Percentiles rank a stretch among this genome's conserved stretches.
phyloP scores from a whole-genome alignment of 352 stramenopile genomes.

The Globisporangium spinosum region DNA sequence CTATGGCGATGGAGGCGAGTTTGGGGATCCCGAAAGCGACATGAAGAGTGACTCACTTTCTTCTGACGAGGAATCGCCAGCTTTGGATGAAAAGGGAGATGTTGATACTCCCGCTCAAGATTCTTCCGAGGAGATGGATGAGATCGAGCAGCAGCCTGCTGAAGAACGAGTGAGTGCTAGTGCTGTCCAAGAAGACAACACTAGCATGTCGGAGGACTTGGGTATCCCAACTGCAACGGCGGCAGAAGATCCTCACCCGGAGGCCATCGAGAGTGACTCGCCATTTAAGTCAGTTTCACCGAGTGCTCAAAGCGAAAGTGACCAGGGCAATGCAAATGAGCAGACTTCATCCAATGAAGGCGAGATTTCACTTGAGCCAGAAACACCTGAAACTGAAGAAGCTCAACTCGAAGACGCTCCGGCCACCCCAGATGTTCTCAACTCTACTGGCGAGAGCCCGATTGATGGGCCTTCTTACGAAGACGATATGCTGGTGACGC shows the following conservation, averaged over 20 bases:
- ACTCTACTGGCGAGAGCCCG: background rate
- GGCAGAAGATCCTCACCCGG: background rate
- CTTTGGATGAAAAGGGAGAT: background rate
- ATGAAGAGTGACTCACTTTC: background rate
- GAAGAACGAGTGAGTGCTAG: no score
- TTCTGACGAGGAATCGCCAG: background rate
- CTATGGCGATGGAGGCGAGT: background rate
- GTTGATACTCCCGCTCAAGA: background rate
- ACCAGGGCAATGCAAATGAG: background rate
- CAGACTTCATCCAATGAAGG: background rate
- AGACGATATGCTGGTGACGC: slow-evolving; percentile 1
- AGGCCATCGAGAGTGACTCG: background rate
- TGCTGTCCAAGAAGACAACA: background rate
- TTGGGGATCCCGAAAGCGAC: background rate
- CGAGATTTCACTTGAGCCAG: background rate
- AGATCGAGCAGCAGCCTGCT: background rate
- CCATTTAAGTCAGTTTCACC: background rate
- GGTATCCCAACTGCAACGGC: background rate
- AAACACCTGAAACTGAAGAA: background rate
- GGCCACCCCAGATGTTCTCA: background rate
- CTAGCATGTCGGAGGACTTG: background rate
- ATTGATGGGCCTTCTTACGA: slow-evolving; percentile 3
- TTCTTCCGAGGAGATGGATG: background rate
- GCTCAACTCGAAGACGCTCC: background rate
- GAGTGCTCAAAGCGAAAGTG: background rate